phyloP scores from a whole-genome alignment of 495 filamentous ascomycete genomes.

The Penicillium ucsense region DNA sequence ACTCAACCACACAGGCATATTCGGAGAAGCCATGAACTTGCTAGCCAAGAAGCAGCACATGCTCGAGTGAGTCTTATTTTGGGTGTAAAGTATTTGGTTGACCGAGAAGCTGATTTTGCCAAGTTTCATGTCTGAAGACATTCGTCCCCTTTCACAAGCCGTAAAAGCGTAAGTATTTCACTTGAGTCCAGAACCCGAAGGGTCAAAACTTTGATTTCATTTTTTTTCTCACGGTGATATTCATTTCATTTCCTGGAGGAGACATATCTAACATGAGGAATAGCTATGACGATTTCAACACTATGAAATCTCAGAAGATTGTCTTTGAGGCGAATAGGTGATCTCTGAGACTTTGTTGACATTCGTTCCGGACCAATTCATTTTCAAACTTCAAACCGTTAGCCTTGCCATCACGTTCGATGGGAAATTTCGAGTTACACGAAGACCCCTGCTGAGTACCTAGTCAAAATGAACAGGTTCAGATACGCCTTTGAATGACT shows the following conservation, averaged over 20 bases:
- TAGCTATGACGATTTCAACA: constrained; percentile 28
- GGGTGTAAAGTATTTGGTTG: neutral
- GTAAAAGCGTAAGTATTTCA: constrained; percentile 19
- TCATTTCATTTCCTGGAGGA: too few species aligned
- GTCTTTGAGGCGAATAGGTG: constrained; percentile 28
- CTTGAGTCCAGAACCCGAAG: neutral
- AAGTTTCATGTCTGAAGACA: constrained; percentile 30
- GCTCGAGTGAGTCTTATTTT: constrained; percentile 16
- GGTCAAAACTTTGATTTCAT: neutral
- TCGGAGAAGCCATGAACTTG: constrained; percentile 55
- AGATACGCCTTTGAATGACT: too few species aligned
- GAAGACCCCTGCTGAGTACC: too few species aligned
- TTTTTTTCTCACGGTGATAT: too few species aligned
- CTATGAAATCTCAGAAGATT: constrained; percentile 27
- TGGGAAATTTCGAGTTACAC: too few species aligned
- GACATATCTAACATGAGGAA: too few species aligned
- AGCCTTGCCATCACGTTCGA: too few species aligned
- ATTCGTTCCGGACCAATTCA: too few species aligned
- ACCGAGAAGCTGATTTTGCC: constrained; percentile 6
- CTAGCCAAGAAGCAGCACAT: constrained; percentile 44
- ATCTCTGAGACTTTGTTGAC: too few species aligned
- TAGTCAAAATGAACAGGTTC: too few species aligned
- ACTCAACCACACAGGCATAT: constrained; percentile 16
- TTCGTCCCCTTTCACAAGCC: constrained; percentile 27
- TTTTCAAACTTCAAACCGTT: too few species aligned